These are phyloP conservation scores for Cystobasidiopsis lactophilus DNA, from an alignment of 768 basidiomycete species.

Conservation along the genomic window DNA sequence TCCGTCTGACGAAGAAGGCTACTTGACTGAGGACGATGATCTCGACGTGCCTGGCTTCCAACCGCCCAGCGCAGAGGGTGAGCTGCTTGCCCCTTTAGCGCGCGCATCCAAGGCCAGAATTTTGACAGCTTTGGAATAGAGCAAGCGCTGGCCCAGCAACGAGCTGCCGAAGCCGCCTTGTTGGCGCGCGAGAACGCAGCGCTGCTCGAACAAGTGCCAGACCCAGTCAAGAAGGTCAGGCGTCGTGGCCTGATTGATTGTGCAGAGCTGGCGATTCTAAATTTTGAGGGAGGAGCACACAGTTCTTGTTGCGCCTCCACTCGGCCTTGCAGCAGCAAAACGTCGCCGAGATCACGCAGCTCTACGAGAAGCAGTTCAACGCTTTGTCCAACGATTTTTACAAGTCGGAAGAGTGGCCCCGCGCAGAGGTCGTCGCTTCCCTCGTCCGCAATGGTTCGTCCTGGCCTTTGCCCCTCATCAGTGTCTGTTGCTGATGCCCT, in stretches of 20 bases:
- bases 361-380: slow-evolving; percentile 96
- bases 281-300: background rate
- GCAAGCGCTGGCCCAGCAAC: background rate
- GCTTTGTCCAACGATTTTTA: slow-evolving; percentile 92
- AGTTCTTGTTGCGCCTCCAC: slow-evolving; percentile 92
- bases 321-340: slow-evolving; percentile 67
- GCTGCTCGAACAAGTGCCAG: slow-evolving; percentile 12
- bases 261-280: background rate
- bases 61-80: too few relatives aligned
- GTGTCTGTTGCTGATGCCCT: background rate
- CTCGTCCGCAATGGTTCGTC: slow-evolving; percentile 70
- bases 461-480: background rate
- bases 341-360: slow-evolving; percentile 65
- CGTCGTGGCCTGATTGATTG: background rate
- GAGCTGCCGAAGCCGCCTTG: slow-evolving; percentile 7
- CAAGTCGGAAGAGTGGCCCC: slow-evolving; percentile 83
- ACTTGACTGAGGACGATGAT: too few relatives aligned
- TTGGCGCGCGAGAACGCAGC: slow-evolving; percentile 11
- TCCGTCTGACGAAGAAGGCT: too few relatives aligned
- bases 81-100: too few relatives aligned
- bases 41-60: too few relatives aligned
- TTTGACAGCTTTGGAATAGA: background rate
- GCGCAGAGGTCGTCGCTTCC: slow-evolving; percentile 83
- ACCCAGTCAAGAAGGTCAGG: slow-evolving; percentile 9
- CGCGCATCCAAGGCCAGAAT: too few relatives aligned